phyloP scores from a whole-genome alignment of 805 yeast genomes.

The Hanseniaspora pseudoguilliermondii region DNA sequence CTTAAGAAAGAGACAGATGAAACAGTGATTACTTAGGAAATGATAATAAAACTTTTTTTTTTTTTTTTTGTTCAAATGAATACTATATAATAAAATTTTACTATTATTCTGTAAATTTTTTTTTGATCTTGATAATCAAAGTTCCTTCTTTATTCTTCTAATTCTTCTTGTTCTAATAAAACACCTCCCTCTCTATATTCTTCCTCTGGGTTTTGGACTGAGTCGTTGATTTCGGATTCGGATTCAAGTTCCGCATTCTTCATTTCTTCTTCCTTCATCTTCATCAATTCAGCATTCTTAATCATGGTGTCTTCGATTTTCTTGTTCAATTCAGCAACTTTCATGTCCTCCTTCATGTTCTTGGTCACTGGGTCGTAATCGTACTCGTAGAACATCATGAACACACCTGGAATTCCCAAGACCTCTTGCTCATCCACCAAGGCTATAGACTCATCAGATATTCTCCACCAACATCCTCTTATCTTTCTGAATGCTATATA shows the following conservation, averaged over 20 bases:
- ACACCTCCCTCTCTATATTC: slow-evolving; percentile 9
- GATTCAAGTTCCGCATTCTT: slow-evolving; percentile 11
- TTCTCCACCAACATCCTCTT: slow-evolving; percentile 89
- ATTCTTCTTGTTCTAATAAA: slow-evolving; percentile 8
- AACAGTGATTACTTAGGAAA: neutral
- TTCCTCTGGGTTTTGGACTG: neutral
- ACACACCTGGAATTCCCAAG: slow-evolving; percentile 69
- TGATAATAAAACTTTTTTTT: neutral
- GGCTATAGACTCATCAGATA: slow-evolving; percentile 79
- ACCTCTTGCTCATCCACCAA: slow-evolving; percentile 73
- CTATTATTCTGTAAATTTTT: too few species aligned
- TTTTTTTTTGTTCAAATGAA: neutral
- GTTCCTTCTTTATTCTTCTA: neutral
- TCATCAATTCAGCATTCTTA: neutral
- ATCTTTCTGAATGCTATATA: slow-evolving; percentile 75
- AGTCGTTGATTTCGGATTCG: neutral
- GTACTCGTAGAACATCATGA: slow-evolving; percentile 79
- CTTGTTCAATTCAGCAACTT: slow-evolving; percentile 13
- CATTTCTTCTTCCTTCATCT: slow-evolving; percentile 15
- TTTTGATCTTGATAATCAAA: too few species aligned
- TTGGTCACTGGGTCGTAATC: slow-evolving; percentile 29
- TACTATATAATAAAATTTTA: too few species aligned
- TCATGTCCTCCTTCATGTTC: slow-evolving; percentile 23
- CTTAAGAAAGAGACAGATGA: slow-evolving; percentile 6
- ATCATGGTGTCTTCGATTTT: slow-evolving; percentile 14